phyloP scores from a whole-genome alignment of 768 basidiomycete species.

The Leucosporidium creatinivorum region DNA sequence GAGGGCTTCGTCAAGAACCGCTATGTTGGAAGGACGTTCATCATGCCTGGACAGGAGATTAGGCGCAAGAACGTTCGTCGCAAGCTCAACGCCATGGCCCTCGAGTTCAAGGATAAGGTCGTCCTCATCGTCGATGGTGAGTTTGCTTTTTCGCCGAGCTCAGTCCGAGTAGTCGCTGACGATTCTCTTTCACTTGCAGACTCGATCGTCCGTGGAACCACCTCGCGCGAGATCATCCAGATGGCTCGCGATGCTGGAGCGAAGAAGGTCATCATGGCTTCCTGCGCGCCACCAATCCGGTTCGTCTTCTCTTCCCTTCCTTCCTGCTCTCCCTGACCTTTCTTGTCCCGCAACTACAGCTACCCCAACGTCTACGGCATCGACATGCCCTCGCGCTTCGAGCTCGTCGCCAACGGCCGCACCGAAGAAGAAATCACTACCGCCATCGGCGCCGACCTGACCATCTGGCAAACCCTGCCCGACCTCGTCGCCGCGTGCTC shows the following conservation, averaged over 20 bases:
- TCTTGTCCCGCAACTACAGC: too few species aligned
- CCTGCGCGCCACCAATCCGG: constrained; percentile 94
- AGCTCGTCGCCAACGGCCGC: constrained; percentile 80
- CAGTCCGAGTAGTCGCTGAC: neutral
- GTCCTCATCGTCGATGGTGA: constrained; percentile 92
- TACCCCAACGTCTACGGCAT: constrained; percentile 96
- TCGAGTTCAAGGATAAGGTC: constrained; percentile 86
- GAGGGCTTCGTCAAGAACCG: constrained; percentile 99
- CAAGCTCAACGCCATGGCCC: constrained; percentile 96
- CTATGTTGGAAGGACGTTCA: constrained; percentile 95
- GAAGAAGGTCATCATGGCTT: constrained; percentile 89
- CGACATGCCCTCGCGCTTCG: constrained; percentile 94
- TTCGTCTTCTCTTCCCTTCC: constrained; percentile 40
- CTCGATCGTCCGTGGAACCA: constrained; percentile 96
- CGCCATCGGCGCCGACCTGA: constrained; percentile 86
- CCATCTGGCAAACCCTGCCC: constrained; percentile 86
- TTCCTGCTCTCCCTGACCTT: too few species aligned
- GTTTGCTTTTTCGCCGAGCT: neutral
- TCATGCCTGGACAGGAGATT: constrained; percentile 98
- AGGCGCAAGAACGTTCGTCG: constrained; percentile 86
- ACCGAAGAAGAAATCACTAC: constrained; percentile 62
- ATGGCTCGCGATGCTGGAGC: constrained; percentile 99
- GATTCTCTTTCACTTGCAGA: constrained; percentile 49
- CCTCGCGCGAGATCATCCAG: constrained; percentile 95
- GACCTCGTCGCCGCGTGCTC: constrained; percentile 81